Base-by-base conservation (phyloP, 2,329 filamentous ascomycete genomes). In the Triangularia setosa region DNA sequence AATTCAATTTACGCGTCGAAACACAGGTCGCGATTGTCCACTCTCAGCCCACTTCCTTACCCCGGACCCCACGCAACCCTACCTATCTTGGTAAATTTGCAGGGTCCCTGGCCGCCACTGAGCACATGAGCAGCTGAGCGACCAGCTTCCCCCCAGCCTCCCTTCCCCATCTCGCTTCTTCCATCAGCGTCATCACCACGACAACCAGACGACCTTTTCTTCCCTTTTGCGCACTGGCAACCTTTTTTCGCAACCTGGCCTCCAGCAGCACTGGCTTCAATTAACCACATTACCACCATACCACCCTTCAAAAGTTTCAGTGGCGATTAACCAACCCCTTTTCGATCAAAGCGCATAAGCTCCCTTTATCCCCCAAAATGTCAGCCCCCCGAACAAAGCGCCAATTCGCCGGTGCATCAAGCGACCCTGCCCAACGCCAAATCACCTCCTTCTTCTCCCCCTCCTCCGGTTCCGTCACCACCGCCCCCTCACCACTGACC, bases 391-490 rank as follows among this genome's bases (percentile, higher is more conserved):
- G 84, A 72, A 80, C 80, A 60, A 89, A 89, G 78, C 84, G 86
- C 58, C 84, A 81, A 65, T 88, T 88, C 73, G 82, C 84, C 63
- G 86, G 86, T 71, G 81, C 83, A 61, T 77, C 85, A 58, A 83
- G 81, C 74, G 84, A 88, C 71, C 79, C 84, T 11, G 73, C 83
- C 8, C 85, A 88, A 72, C 82, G 84, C 64, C 85, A 87, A 63
- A 89, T 89, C 72, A 89, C 87, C 21, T 84, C 82, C 61, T 89
- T 87, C 78, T 89, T 89, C 77, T 71, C 73, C 64, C 59, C 69
- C 69, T 30, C 69, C 67, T 24, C 57, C 61, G 9, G 61, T 21
- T 62, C 75, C 69, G 16, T 70, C 73, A 52, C 76, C 82, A 25
- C 78, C 79, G 27, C 76, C 73, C 25, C 44, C 5, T 52, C 44